These are phyloP conservation scores for Anisogramma anomala DNA, from an alignment of 2,329 filamentous ascomycete genomes.

Conservation along the genomic window DNA sequence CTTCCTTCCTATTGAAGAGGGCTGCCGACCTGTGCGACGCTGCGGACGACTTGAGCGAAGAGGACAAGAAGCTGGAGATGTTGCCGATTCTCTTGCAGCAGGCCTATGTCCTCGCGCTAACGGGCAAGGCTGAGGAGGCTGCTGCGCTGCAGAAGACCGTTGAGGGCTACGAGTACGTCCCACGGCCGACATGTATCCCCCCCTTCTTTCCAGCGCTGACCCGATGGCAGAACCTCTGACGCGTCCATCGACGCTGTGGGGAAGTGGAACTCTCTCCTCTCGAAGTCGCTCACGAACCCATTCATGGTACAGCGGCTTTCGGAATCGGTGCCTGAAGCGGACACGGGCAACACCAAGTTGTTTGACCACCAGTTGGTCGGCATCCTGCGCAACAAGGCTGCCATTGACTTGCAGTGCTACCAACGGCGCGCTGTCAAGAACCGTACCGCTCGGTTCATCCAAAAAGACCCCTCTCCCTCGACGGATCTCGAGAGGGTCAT, in stretches of 20 bases:
- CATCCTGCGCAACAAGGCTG: conserved; percentile 50
- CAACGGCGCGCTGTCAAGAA: conserved; percentile 53
- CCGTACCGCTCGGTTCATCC: conserved; percentile 34
- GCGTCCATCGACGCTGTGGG: conserved; percentile 54
- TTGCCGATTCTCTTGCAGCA: conserved; percentile 68
- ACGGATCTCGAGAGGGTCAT: conserved; percentile 18
- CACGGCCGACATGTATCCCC: background rate
- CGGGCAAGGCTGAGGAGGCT: conserved; percentile 57
- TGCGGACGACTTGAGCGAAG: conserved; percentile 59
- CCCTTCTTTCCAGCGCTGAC: conserved; percentile 20
- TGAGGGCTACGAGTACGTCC: conserved; percentile 47
- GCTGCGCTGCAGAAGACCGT: conserved; percentile 50
- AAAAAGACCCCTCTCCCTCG: conserved; percentile 20
- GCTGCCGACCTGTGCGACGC: conserved; percentile 61
- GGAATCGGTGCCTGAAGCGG: conserved; percentile 39
- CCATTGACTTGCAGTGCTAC: conserved; percentile 52
- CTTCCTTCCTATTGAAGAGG: conserved; percentile 55
- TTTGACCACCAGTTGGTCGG: conserved; percentile 60
- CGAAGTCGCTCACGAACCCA: conserved; percentile 45
- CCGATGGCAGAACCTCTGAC: conserved; percentile 46
- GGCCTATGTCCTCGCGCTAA: conserved; percentile 55
- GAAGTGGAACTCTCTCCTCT: conserved; percentile 47
- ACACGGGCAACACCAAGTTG: conserved; percentile 47
- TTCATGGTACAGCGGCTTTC: conserved; percentile 55
- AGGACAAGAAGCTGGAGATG: conserved; percentile 64